Conservation (phyloP, 352 stramenopile genomes). For the Phytophthora fragariaefolia region DNA sequence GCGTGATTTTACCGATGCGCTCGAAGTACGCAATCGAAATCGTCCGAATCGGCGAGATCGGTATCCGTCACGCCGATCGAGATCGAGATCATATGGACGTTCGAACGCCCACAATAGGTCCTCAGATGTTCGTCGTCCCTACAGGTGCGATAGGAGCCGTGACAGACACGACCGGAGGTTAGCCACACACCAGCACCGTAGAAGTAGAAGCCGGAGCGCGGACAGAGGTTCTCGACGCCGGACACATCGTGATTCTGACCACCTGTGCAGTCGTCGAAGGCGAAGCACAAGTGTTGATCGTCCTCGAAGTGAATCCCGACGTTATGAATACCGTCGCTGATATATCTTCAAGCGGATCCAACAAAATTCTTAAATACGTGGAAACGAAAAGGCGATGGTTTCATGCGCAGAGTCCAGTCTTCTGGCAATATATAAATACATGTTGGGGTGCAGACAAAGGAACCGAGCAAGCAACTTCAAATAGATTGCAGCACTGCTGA, state of each 20-base stretch:
- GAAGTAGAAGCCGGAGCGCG: conserved; percentile 26
- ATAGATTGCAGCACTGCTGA: conserved; percentile 6
- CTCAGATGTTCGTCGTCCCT: neutral
- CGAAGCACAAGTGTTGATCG: conserved; percentile 6
- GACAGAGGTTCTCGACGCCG: conserved; percentile 15
- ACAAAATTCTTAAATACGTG: neutral
- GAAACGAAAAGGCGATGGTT: conserved; percentile 30
- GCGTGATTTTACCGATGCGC: conserved; percentile 42
- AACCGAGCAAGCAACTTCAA: conserved; percentile 10
- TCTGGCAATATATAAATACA: conserved; percentile 25
- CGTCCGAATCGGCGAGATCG: conserved; percentile 5
- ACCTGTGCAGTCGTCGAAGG: neutral
- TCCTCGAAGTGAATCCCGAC: conserved; percentile 1
- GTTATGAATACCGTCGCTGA: conserved; percentile 8
- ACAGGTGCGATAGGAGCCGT: neutral
- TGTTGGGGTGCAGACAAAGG: neutral
- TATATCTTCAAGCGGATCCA: neutral
- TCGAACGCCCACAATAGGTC: neutral
- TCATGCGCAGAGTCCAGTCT: neutral
- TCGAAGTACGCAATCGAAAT: conserved; percentile 48
- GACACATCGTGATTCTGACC: conserved; percentile 1
- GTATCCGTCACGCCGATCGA: conserved; percentile 1
- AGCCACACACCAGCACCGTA: neutral
- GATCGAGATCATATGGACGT: conserved; percentile 20
- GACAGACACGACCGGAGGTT: conserved; percentile 2